Base-by-base conservation (phyloP, 805 yeast species). In the Phaffomyces thermotolerans region DNA sequence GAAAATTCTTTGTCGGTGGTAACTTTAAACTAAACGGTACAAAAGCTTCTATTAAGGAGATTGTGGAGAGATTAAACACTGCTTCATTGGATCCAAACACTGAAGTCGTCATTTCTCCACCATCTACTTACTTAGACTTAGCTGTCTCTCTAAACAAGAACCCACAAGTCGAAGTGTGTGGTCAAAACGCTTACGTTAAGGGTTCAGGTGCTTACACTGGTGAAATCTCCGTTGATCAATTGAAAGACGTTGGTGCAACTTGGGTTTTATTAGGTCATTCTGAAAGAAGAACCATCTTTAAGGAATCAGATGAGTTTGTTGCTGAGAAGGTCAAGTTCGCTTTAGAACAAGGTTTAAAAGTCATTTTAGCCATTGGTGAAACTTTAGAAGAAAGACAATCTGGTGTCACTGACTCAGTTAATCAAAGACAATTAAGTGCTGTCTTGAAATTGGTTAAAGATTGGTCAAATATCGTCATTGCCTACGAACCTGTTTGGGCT, bases 401-500 rank as follows among this genome's bases (percentile, higher is more conserved):
- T 42, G 88, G 85, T 64, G 65, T 78, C 68, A 91, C 99, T 60
- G 76, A 91, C 59, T 78, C 79, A 25, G 95, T 93, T 51, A 82
- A 86, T 69, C 78, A 84, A 66, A 81, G 85, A 74, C 98, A 93
- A 78, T 76, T 91, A 63, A 75, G 79, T 56, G 96, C 98, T 50
- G 97, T 84, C 50, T 71, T 84, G 61, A 84, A 79, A 65, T 73
- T 82, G 49, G 81, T 88, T 51, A 61, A 66, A 60, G 97, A 90
- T 81, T 91, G 98, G 98, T 60, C 84, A 52, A 76, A 85, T 68
- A 75, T 93, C 56, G 98, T 93, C 54, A 72, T 93, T 67, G 99
- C 99, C 62, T 93, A 93, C 75, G 99, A 93, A 76, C 99, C 99
- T 60, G 96, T 93, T 57, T 93, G 99, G 99, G 99, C 99, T 60